Base-by-base conservation (phyloP, 1,284 basidiomycete genomes). In the Coriolopsis trogii region DNA sequence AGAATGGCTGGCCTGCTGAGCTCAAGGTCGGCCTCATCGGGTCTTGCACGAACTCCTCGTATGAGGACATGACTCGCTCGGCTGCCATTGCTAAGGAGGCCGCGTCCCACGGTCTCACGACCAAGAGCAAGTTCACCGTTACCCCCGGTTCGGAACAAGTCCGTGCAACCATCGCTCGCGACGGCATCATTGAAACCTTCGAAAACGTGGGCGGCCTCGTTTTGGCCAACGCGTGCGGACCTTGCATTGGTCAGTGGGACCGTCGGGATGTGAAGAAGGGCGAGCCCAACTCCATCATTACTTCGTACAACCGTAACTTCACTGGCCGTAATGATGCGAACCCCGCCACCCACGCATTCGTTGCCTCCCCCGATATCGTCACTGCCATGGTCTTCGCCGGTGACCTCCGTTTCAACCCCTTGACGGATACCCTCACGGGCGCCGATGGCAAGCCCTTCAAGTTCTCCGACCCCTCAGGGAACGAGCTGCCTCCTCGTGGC, bases 281-380 rank as follows among this genome's bases (percentile, higher is more conserved):
- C 67, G 92, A 92, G 65, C 80, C 84, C 68, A 99, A 99, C 87
- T 95, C 94, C 23, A 97, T 98, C 80, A 93, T 98, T 76, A 97
- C 96, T 47, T 98, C 95, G 23, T 99, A 99, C 87, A 99, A 99
- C 88, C 95, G 97, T 75, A 99, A 99, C 89, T 99, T 99, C 80
- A 98, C 96, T 64, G 96, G 95, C 58, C 94, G 96, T 73, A 99
- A 99, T 77, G 97, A 99, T 70, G 96, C 96, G 66, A 99, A 99
- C 85, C 95, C 95, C 30, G 95, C 94, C 59, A 99, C 97, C 43
- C 96, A 98, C 75, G 95, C 95, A 49, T 99, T 99, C 69, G 95
- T 99, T 68, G 92, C 97, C 49, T 98, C 95, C 51, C 96, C 97
- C 49, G 97, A 98, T 71, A 78, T 99, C 67, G 96, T 98, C 70